Percentiles rank a stretch among this genome's conserved stretches.
Conservation (phyloP, 2,329 filamentous ascomycete genomes). For the Exophiala mesophila region DNA sequence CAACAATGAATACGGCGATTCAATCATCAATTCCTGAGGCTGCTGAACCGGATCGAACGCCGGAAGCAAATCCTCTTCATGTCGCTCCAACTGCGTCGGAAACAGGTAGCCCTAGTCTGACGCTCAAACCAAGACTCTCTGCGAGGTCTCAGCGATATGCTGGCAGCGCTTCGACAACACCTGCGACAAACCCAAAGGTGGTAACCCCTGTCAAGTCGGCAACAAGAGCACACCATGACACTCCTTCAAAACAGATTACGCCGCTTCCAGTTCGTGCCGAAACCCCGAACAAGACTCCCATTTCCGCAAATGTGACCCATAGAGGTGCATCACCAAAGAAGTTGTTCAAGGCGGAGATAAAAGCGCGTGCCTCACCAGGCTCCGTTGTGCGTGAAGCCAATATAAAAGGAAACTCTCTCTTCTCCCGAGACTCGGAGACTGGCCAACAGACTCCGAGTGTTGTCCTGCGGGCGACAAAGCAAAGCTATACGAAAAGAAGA, state of each 20-base stretch:
- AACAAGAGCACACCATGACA: slow-evolving; percentile 32
- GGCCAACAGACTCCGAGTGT: slow-evolving; percentile 59
- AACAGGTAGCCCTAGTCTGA: slow-evolving; percentile 52
- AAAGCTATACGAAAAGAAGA: slow-evolving; percentile 44
- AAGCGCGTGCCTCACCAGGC: slow-evolving; percentile 33
- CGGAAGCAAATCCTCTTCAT: slow-evolving; percentile 19
- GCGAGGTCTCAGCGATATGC: slow-evolving; percentile 43
- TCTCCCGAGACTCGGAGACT: slow-evolving; percentile 50
- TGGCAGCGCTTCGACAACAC: slow-evolving; percentile 41
- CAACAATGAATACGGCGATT: slow-evolving; percentile 25
- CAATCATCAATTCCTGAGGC: slow-evolving; percentile 22
- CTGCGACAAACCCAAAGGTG: slow-evolving; percentile 30
- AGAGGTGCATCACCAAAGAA: slow-evolving; percentile 48
- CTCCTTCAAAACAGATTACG: slow-evolving; percentile 40
- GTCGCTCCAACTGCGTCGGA: slow-evolving; percentile 40
- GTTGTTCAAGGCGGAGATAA: slow-evolving; percentile 41
- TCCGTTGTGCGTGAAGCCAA: slow-evolving; percentile 29
- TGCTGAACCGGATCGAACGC: slow-evolving; percentile 10
- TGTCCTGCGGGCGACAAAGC: slow-evolving; percentile 51
- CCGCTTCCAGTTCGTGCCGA: slow-evolving; percentile 42
- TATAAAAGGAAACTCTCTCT: slow-evolving; percentile 42
- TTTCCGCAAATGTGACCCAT: slow-evolving; percentile 40
- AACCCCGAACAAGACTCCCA: slow-evolving; percentile 49
- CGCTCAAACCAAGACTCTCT: slow-evolving; percentile 46
- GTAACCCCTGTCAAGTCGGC: slow-evolving; percentile 26